Evolutionary conservation across 2,329 filamentous ascomycete species (phyloP).

Genomic region (Huntiella abstrusa): DNA sequence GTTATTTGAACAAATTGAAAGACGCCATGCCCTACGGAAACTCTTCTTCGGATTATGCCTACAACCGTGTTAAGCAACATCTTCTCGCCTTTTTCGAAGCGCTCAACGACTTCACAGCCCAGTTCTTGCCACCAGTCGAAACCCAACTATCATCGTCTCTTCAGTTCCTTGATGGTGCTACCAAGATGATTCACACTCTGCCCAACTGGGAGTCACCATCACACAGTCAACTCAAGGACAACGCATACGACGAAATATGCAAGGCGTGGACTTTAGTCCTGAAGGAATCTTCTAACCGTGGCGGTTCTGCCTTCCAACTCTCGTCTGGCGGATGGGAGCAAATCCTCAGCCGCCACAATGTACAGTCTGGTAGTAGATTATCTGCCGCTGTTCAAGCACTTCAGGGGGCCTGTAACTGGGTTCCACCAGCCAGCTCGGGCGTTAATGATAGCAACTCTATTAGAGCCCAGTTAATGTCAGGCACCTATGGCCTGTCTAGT

Average conservation of each 20-base stretch:
- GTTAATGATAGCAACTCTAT: constrained; percentile 33
- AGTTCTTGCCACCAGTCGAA: constrained; percentile 87
- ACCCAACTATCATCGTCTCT: constrained; percentile 66
- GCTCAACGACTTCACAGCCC: constrained; percentile 81
- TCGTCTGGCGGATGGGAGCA: constrained; percentile 89
- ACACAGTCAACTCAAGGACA: constrained; percentile 83
- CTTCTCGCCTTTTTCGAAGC: constrained; percentile 70
- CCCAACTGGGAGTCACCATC: constrained; percentile 81
- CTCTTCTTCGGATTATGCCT: constrained; percentile 76
- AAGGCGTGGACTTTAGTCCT: constrained; percentile 87
- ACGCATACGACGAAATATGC: constrained; percentile 88
- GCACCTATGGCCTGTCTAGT: constrained; percentile 34
- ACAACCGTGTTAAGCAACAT: constrained; percentile 74
- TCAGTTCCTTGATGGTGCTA: constrained; percentile 75
- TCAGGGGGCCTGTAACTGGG: constrained; percentile 54
- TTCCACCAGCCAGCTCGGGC: constrained; percentile 13
- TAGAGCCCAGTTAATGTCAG: constrained; percentile 41
- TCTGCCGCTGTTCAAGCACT: constrained; percentile 64
- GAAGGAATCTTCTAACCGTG: constrained; percentile 68
- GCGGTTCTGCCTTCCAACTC: constrained; percentile 68
- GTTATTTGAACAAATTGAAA: constrained; percentile 63
- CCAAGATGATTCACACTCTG: constrained; percentile 71
- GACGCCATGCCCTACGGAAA: constrained; percentile 73
- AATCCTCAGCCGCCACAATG: constrained; percentile 69
- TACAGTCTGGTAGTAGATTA: constrained; percentile 66